Conservation (phyloP, 306 rosid genomes). For the Pyrus pyrifolia region DNA sequence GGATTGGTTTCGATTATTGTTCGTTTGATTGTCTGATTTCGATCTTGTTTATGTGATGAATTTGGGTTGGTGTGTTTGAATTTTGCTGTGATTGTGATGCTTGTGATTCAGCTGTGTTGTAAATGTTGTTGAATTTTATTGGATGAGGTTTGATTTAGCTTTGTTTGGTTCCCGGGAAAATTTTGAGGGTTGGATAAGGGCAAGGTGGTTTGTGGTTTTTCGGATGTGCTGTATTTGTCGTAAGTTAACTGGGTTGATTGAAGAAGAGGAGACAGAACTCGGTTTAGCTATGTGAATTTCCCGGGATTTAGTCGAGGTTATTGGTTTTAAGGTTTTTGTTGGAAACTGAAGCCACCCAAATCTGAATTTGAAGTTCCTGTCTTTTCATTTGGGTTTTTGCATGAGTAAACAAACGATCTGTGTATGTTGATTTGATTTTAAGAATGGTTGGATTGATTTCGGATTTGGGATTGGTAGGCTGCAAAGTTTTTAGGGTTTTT, state of each 20-base stretch:
- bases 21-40: slow-evolving; percentile 23
- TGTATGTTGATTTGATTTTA: neutral
- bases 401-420: neutral
- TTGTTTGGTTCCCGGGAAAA: slow-evolving; percentile 13
- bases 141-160: slow-evolving; percentile 10
- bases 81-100: slow-evolving; percentile 14
- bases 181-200: slow-evolving; percentile 18
- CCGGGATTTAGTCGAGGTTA: slow-evolving; percentile 13
- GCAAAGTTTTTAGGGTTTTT: neutral
- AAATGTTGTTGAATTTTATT: slow-evolving; percentile 27
- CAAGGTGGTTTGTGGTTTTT: slow-evolving; percentile 17
- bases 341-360: neutral
- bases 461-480: neutral
- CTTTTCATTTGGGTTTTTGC: neutral
- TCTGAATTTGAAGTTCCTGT: neutral
- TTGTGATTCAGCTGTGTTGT: neutral
- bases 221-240: slow-evolving; percentile 2
- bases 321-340: neutral
- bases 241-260: neutral
- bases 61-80: neutral
- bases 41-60: neutral
- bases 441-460: neutral
- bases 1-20: slow-evolving; percentile 10
- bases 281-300: slow-evolving; percentile 10
- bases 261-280: neutral